Conservation (phyloP, 768 basidiomycete species). For the Phylloporus sp. region DNA sequence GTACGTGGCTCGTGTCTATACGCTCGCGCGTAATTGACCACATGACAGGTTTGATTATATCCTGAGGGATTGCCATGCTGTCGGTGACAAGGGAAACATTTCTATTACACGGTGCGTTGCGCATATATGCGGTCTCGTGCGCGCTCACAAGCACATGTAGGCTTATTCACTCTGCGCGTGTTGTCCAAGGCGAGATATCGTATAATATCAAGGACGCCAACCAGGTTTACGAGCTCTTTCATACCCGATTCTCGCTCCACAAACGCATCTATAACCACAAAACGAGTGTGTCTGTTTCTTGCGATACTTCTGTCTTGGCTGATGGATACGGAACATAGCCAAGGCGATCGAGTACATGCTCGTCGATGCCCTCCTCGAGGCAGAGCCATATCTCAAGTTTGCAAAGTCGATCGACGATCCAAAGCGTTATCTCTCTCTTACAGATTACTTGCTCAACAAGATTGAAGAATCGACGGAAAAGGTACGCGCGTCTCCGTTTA, state of each 20-base stretch:
- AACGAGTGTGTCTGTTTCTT: conserved; percentile 37
- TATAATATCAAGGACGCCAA: conserved; percentile 82
- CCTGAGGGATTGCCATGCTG: conserved; percentile 64
- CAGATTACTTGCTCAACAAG: conserved; percentile 58
- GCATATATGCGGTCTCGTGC: background rate
- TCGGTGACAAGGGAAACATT: conserved; percentile 60
- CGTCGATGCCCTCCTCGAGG: conserved; percentile 68
- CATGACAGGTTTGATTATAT: conserved; percentile 74
- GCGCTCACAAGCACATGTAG: conserved; percentile 33
- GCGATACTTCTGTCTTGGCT: background rate
- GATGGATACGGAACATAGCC: conserved; percentile 36
- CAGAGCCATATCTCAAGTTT: conserved; percentile 62
- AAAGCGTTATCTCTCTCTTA: conserved; percentile 57
- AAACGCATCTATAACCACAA: conserved; percentile 84
- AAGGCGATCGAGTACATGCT: conserved; percentile 83
- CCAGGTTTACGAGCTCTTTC: conserved; percentile 69
- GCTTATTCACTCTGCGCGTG: conserved; percentile 69
- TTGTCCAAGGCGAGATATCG: conserved; percentile 71
- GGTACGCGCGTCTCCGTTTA: background rate
- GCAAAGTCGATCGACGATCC: conserved; percentile 55
- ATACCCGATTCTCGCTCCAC: conserved; percentile 74
- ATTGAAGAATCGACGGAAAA: conserved; percentile 52
- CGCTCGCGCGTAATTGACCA: conserved; percentile 4
- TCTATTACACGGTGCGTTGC: conserved; percentile 39
- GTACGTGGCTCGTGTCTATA: conserved; percentile 30